Percentiles rank a stretch among this genome's conserved stretches.
phyloP scores from a whole-genome alignment of 2,329 filamentous ascomycete genomes.

The Penicillium sp. region DNA sequence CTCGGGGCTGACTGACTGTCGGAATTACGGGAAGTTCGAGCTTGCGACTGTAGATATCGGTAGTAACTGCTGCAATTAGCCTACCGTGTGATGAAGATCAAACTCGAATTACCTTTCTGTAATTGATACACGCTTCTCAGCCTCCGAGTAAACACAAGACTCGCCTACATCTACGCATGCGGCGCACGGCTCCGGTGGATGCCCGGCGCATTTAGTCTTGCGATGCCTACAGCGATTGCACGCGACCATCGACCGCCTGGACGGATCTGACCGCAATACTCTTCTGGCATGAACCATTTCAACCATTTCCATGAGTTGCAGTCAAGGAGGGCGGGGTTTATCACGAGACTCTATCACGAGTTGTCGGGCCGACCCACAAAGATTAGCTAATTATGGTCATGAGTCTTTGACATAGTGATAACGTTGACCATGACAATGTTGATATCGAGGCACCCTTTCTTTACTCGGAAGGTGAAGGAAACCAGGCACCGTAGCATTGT shows the following conservation, averaged over 20 bases:
- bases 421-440: too few species aligned
- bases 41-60: constrained; percentile 36
- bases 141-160: constrained; percentile 37
- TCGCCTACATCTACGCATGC: constrained; percentile 34
- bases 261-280: constrained; percentile 18
- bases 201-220: constrained; percentile 39
- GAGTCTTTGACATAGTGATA: too few species aligned
- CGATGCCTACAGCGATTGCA: constrained; percentile 40
- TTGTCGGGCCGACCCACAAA: neutral
- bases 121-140: constrained; percentile 37
- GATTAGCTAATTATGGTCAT: too few species aligned
- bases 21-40: constrained; percentile 8
- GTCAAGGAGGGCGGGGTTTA: neutral
- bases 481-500: too few species aligned
- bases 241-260: constrained; percentile 30
- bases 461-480: too few species aligned
- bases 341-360: neutral
- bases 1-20: neutral
- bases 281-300: constrained; percentile 19
- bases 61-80: constrained; percentile 26
- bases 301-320: constrained; percentile 12
- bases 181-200: constrained; percentile 35
- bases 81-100: neutral
- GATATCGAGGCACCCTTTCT: neutral
- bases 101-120: constrained; percentile 30